Conservation (phyloP, 768 basidiomycete genomes). For the Melanogaster broomeanus region DNA sequence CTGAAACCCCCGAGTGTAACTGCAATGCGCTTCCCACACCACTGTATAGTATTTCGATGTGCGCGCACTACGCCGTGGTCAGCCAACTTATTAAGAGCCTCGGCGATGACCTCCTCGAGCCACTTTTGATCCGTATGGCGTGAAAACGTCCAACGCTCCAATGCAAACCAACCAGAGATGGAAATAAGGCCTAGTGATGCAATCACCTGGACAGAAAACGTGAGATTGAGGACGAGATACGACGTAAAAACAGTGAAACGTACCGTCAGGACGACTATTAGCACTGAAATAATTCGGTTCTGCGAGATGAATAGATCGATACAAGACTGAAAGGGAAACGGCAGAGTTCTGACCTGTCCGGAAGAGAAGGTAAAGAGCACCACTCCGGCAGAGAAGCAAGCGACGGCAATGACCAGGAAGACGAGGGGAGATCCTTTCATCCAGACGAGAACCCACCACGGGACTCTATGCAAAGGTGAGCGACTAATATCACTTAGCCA, state of each 20-base stretch:
- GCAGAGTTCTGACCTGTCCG: slow-evolving; percentile 46
- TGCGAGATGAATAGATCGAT: slow-evolving; percentile 26
- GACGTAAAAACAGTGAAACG: not conserved
- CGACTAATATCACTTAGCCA: slow-evolving; percentile 31
- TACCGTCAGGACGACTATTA: slow-evolving; percentile 71
- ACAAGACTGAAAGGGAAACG: not conserved
- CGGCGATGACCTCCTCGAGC: slow-evolving; percentile 41
- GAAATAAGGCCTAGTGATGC: slow-evolving; percentile 43
- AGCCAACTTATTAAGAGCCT: slow-evolving; percentile 21
- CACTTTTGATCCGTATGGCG: slow-evolving; percentile 47
- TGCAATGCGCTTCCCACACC: slow-evolving; percentile 20
- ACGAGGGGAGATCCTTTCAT: slow-evolving; percentile 83
- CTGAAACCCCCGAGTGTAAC: slow-evolving; percentile 5
- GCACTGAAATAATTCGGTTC: slow-evolving; percentile 59
- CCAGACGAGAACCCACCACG: slow-evolving; percentile 68
- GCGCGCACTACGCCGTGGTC: slow-evolving; percentile 24
- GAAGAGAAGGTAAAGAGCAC: slow-evolving; percentile 78
- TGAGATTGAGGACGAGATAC: not conserved
- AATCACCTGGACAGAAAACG: slow-evolving; percentile 20
- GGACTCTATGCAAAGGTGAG: slow-evolving; percentile 52
- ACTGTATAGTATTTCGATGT: slow-evolving; percentile 20
- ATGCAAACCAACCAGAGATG: slow-evolving; percentile 53
- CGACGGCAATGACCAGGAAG: slow-evolving; percentile 80
- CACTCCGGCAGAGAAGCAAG: slow-evolving; percentile 77
- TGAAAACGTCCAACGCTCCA: slow-evolving; percentile 48